These are phyloP conservation scores for Xylaria longipes DNA, from an alignment of 495 filamentous ascomycete species.

Conservation along the genomic window DNA sequence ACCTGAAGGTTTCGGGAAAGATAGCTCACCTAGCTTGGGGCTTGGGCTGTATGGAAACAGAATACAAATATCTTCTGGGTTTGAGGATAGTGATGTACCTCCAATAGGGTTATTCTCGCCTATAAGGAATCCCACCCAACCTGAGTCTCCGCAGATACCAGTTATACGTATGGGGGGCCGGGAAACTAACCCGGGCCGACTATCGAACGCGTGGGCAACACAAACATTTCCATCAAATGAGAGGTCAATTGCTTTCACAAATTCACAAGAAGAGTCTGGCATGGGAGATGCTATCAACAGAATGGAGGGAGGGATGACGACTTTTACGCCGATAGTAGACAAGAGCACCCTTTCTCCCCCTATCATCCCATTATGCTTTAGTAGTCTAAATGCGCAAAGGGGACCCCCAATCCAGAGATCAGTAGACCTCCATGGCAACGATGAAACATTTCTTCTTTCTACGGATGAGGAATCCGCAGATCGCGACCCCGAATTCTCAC, in stretches of 20 bases:
- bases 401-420: neutral
- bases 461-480: neutral
- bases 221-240: neutral
- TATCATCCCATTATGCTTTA: conserved; percentile 6
- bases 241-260: neutral
- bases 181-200: neutral
- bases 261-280: neutral
- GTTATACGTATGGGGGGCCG: conserved; percentile 27
- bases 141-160: conserved; percentile 23
- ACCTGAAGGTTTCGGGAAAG: neutral
- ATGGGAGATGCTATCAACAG: neutral
- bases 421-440: neutral
- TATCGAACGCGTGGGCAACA: neutral
- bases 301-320: neutral
- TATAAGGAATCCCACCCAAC: conserved; percentile 27
- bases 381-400: conserved; percentile 2
- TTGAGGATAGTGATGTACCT: neutral
- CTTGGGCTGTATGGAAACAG: neutral
- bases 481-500: neutral
- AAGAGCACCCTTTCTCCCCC: neutral
- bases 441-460: conserved; percentile 1
- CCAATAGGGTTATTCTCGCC: conserved; percentile 14
- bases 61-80: neutral
- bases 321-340: neutral
- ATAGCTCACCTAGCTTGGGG: conserved; percentile 1